Evolutionary conservation across 2,329 filamentous ascomycete species (phyloP).

Genomic region (Colletotrichum sojae): DNA sequence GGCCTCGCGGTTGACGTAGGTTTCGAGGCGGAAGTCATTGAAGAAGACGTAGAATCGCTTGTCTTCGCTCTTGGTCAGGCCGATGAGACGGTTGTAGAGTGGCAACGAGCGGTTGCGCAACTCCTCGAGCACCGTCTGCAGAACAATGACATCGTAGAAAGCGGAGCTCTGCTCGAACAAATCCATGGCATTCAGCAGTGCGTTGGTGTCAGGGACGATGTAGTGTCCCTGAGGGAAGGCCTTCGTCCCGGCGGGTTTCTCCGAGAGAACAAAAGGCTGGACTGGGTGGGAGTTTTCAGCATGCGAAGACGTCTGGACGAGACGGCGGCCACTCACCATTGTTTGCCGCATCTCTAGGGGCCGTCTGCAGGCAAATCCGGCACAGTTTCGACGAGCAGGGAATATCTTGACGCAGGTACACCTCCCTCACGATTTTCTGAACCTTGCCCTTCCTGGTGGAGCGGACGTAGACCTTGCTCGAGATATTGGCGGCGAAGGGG

Average conservation of each 20-base stretch:
- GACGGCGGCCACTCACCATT: conserved; percentile 68
- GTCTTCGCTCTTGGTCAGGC: conserved; percentile 93
- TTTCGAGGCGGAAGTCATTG: conserved; percentile 97
- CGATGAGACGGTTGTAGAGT: conserved; percentile 92
- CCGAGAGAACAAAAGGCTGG: conserved; percentile 88
- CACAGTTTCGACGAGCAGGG: conserved; percentile 96
- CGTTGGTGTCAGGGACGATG: conserved; percentile 95
- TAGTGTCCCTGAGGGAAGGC: conserved; percentile 91
- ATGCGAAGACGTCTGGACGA: background rate
- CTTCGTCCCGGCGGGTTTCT: conserved; percentile 87
- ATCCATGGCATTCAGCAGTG: conserved; percentile 95
- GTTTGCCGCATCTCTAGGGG: conserved; percentile 84
- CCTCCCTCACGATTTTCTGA: conserved; percentile 97
- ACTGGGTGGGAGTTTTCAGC: conserved; percentile 61
- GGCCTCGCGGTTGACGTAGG: conserved; percentile 80
- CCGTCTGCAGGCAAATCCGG: conserved; percentile 78
- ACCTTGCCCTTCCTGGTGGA: conserved; percentile 97
- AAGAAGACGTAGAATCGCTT: conserved; percentile 99
- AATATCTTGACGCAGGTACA: conserved; percentile 96
- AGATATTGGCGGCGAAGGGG: conserved; percentile 79
- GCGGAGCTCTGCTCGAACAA: conserved; percentile 92
- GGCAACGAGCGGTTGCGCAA: conserved; percentile 93
- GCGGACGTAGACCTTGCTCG: conserved; percentile 95
- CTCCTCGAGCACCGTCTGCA: conserved; percentile 97
- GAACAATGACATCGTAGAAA: conserved; percentile 96